Evolutionary conservation across 257 asterid species (phyloP).

Genomic region (Capsicum chinense): DNA sequence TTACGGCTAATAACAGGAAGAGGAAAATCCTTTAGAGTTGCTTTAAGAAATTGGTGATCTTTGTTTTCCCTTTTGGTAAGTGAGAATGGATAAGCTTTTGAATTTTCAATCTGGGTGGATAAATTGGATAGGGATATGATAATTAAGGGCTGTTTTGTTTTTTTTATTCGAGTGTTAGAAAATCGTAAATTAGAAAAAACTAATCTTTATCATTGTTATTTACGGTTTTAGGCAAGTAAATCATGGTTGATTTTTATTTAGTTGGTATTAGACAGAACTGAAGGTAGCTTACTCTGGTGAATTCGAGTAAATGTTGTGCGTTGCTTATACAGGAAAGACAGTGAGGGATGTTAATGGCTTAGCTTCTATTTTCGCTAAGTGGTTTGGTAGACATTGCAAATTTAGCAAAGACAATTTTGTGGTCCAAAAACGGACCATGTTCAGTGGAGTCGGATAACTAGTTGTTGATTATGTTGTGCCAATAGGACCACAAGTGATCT

Average conservation of each 20-base stretch:
- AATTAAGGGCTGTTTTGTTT: background rate
- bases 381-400: background rate
- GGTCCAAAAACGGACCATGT: background rate
- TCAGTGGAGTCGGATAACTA: background rate
- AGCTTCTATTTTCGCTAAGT: background rate
- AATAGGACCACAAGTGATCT: background rate
- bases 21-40: conserved; percentile 6
- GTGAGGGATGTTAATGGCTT: background rate
- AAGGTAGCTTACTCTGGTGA: background rate
- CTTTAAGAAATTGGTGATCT: background rate
- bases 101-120: background rate
- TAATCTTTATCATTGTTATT: background rate
- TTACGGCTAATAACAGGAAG: background rate
- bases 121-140: background rate
- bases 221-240: background rate
- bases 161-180: background rate
- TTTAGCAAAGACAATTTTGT: background rate
- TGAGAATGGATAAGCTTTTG: background rate
- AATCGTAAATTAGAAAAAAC: background rate
- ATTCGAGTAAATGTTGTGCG: background rate
- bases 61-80: background rate
- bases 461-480: background rate
- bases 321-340: background rate
- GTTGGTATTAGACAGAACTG: background rate
- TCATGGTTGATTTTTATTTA: background rate